Evolutionary conservation across 2,329 filamentous ascomycete genomes (phyloP), one percentile per base, ranked within the genome.

Genomic region (Pseudohalonectria lignicola): DNA sequence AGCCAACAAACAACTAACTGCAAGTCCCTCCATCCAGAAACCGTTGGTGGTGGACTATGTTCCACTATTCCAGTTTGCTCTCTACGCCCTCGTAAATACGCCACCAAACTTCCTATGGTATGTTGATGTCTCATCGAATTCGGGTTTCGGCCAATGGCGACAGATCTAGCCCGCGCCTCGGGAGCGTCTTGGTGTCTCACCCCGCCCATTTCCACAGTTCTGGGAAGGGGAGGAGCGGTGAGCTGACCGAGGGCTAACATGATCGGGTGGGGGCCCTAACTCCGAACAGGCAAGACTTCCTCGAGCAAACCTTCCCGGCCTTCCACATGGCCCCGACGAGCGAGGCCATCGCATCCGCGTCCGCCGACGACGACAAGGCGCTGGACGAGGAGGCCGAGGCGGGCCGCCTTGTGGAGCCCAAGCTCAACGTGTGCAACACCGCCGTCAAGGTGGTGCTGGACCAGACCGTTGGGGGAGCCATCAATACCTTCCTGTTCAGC

Each of bases 61-160:
- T 5, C 76, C 82, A 4, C 67, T 94, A 31, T 62, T 87, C 47
- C 83, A 87, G 54, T 94, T 93, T 59, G 62, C 84, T 37, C 52
- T 86, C 38, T 94, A 81, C 64, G 74, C 79, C 46, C 53, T 84
- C 25, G 53, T 94, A 42, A 80, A 71, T 57, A 82, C 79, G 30
- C 86, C 87, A 3, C 83, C 83, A 32, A 95, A 95, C 60, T 85
- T 86, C 53, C 54, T 85, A 49, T 94, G 86, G 87, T 77, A 56
- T 48, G 62, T 57, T 26, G 12, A n/a, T n/a, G n/a, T n/a, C n/a
- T n/a, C n/a, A n/a, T n/a, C n/a, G 5, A 13, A 18, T 16, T 13
- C 17, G 31, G 18, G 4, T 23, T 12, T 20, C 31, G 11, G 31
- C 31, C 5, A 18, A 19, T 13, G 31, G 19, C 29, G 7, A 21